Evolutionary conservation across 2,329 filamentous ascomycete genomes (phyloP).

Genomic region (Cryphonectria radicalis): DNA sequence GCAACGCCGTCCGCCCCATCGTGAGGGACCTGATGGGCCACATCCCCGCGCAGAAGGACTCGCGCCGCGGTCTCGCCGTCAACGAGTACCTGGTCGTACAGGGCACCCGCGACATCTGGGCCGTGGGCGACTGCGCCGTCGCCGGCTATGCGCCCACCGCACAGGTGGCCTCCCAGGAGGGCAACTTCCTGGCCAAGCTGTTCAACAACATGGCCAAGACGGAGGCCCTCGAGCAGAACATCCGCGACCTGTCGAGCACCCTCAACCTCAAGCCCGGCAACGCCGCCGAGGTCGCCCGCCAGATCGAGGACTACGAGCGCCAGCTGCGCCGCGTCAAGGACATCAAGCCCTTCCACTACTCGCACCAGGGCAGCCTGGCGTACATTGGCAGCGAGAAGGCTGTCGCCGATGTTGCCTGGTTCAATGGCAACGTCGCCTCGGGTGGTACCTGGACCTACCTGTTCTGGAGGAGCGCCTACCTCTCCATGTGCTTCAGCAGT

Average conservation of each 20-base stretch:
- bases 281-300: conserved; percentile 67
- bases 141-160: conserved; percentile 97
- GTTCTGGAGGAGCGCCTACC: conserved; percentile 97
- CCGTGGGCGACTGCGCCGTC: conserved; percentile 94
- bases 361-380: conserved; percentile 92
- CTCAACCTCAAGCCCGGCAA: conserved; percentile 66
- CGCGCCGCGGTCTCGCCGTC: conserved; percentile 89
- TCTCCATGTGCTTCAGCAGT: conserved; percentile 99
- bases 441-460: conserved; percentile 94
- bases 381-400: conserved; percentile 98
- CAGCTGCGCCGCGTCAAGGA: conserved; percentile 88
- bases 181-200: conserved; percentile 88
- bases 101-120: conserved; percentile 96
- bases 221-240: conserved; percentile 76
- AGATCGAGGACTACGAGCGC: conserved; percentile 88
- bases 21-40: conserved; percentile 90
- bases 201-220: conserved; percentile 99
- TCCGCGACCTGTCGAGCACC: conserved; percentile 68
- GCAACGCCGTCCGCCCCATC: conserved; percentile 88
- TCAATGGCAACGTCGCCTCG: conserved; percentile 93
- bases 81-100: conserved; percentile 99
- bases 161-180: conserved; percentile 95
- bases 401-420: conserved; percentile 95
- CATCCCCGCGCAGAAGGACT: conserved; percentile 94
- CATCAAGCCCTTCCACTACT: conserved; percentile 97